Evolutionary conservation across 2,329 filamentous ascomycete genomes (phyloP).

Genomic region (Macroventuria anomochaeta): DNA sequence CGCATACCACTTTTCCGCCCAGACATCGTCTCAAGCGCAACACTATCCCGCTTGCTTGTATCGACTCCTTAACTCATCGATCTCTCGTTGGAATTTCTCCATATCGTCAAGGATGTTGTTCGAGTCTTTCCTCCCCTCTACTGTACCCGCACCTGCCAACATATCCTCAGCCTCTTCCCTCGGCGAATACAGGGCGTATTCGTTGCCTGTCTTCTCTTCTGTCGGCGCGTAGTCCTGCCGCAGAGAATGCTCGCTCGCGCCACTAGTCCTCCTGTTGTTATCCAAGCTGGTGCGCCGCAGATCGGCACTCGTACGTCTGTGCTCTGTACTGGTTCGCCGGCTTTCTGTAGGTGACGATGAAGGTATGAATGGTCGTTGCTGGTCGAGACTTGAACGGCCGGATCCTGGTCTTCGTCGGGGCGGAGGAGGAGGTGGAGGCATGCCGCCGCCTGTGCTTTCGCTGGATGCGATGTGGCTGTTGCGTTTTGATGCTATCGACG

Average conservation of each 20-base stretch:
- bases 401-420: slow-evolving; percentile 45
- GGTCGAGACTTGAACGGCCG: slow-evolving; percentile 42
- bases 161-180: slow-evolving; percentile 35
- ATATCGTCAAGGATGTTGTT: slow-evolving; percentile 48
- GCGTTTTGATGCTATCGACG: slow-evolving; percentile 38
- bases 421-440: slow-evolving; percentile 40
- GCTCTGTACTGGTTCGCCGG: slow-evolving; percentile 37
- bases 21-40: background rate
- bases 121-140: slow-evolving; percentile 23
- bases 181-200: slow-evolving; percentile 37
- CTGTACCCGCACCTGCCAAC: slow-evolving; percentile 5
- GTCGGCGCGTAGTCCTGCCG: slow-evolving; percentile 33
- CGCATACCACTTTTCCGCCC: background rate
- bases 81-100: slow-evolving; percentile 49
- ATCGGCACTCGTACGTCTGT: slow-evolving; percentile 27
- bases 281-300: slow-evolving; percentile 35
- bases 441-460: slow-evolving; percentile 29
- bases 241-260: slow-evolving; percentile 43
- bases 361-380: slow-evolving; percentile 30
- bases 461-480: slow-evolving; percentile 36
- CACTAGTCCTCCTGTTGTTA: slow-evolving; percentile 40
- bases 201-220: slow-evolving; percentile 25
- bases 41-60: slow-evolving; percentile 30
- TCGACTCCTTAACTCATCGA: slow-evolving; percentile 45
- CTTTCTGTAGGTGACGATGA: slow-evolving; percentile 35